Evolutionary conservation across 331 rosid genomes (phyloP).

Genomic region (Erythrophleum ivorense): DNA sequence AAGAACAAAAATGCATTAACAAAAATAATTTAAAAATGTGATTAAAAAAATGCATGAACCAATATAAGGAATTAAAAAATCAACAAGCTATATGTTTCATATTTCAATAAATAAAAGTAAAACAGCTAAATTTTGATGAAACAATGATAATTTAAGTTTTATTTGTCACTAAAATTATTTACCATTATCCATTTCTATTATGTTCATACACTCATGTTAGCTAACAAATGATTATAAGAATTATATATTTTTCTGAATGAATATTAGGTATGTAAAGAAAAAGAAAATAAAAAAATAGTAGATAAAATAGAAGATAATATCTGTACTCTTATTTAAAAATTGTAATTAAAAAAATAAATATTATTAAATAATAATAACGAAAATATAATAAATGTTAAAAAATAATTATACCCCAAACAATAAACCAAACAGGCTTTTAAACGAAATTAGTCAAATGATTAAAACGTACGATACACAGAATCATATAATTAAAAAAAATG

Average conservation of each 20-base stretch:
- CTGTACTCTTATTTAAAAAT: too few species aligned
- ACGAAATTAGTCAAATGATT: neutral
- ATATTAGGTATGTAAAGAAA: too few species aligned
- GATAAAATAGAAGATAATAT: too few species aligned
- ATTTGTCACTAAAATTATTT: neutral
- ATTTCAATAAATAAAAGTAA: neutral
- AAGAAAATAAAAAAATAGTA: too few species aligned
- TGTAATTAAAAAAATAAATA: too few species aligned
- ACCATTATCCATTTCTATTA: neutral
- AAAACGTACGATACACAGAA: neutral
- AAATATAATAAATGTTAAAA: too few species aligned
- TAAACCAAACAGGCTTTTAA: too few species aligned
- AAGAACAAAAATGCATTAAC: neutral
- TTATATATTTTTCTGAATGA: neutral
- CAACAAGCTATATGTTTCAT: neutral
- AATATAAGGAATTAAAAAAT: neutral
- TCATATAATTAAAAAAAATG: neutral
- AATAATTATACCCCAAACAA: too few species aligned
- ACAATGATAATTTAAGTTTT: neutral
- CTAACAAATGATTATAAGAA: neutral
- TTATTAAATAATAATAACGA: too few species aligned
- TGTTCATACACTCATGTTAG: neutral
- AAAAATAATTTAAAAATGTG: too few species aligned
- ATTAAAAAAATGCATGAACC: too few species aligned
- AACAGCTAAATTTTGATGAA: neutral